Conservation (phyloP, 2,329 filamentous ascomycete genomes). For the Decorospora gaudefroyi region DNA sequence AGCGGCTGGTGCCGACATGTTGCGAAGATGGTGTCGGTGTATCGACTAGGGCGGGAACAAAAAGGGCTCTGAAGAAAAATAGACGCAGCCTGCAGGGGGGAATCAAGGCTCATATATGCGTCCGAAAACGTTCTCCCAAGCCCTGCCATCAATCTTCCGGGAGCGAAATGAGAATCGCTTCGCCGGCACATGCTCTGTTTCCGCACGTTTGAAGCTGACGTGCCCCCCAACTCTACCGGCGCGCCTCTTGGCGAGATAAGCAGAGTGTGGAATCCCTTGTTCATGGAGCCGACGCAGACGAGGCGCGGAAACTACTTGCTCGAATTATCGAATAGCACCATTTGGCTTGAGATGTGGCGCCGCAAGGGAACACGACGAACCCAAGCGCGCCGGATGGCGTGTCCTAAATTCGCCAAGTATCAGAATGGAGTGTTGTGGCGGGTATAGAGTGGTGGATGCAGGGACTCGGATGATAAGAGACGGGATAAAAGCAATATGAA, state of each 20-base stretch:
- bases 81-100: conserved; percentile 18
- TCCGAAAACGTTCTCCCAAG: conserved; percentile 2
- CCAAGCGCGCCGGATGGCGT: conserved; percentile 16
- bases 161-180: conserved; percentile 12
- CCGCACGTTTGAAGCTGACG: conserved; percentile 20
- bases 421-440: conserved; percentile 11
- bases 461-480: conserved; percentile 25
- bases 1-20: conserved; percentile 23
- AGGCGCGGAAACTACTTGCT: no score
- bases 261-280: conserved; percentile 14
- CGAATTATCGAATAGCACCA: conserved; percentile 10
- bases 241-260: conserved; percentile 44
- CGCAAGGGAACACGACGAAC: conserved; percentile 7
- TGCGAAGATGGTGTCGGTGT: conserved; percentile 4
- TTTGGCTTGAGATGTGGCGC: conserved; percentile 13
- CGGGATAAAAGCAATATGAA: conserved; percentile 13
- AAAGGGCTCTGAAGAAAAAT: conserved; percentile 5
- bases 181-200: conserved; percentile 19
- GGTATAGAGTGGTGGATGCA: conserved; percentile 20
- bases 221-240: conserved; percentile 25
- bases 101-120: conserved; percentile 27
- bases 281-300: conserved; percentile 20
- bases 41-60: conserved; percentile 5
- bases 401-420: conserved; percentile 17
- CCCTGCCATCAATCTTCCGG: conserved; percentile 16